Base-by-base conservation (phyloP, 2,329 filamentous ascomycete species). In the Colletotrichum orbiculare region DNA sequence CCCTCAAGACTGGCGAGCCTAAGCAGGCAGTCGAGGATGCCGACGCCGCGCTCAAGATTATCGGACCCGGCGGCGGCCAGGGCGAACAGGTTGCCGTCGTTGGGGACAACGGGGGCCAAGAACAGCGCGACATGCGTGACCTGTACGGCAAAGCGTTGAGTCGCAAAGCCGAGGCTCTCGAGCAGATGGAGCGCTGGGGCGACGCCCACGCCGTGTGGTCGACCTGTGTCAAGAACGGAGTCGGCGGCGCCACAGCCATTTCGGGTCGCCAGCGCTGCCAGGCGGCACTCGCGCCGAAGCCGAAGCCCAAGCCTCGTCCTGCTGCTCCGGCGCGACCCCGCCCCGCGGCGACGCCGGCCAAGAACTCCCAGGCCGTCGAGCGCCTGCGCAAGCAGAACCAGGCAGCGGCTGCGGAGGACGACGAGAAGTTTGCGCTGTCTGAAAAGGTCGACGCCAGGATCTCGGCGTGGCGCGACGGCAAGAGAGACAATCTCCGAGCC, bases 121-220 rank as follows among this genome's bases (percentile, higher is more conserved):
- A 90, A 60, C 81, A 82, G 17, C 96, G 96, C 70, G 91, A 95
- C 52, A 97, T 99, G 92, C 91, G 88, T 68, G 94, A 97, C 15
- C 92, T 97, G 67, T 98, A 91, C 73, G 94, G 93, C 57, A 99
- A 98, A 77, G 95, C 95, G 0, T 81, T 98, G 37, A 95, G 92
- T 79, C 91, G 96, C 58, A 98, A 98, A 81, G 96, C 96, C 1
- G 96, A 99, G 78, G 96, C 94, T 1, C 83, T 98, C 8, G 96
- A 99, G 77, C 91, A 97, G 74, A 91, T 99, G 83, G 96, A 99
- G 79, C 93, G 91, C 74, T 99, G 95, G 95, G 79, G 81, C 3
- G 95, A 98, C 54, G 96, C 96, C 1, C 89, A 88, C 0, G 80
- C 83, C 2, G 89, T 92, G 0, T 99, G 96, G 96, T 89, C 90